A percentile compares a stretch with the other conserved stretches of the same genome.
Conservation (phyloP, 2,329 filamentous ascomycete species). For the Allantophomopsis lycopodina region DNA sequence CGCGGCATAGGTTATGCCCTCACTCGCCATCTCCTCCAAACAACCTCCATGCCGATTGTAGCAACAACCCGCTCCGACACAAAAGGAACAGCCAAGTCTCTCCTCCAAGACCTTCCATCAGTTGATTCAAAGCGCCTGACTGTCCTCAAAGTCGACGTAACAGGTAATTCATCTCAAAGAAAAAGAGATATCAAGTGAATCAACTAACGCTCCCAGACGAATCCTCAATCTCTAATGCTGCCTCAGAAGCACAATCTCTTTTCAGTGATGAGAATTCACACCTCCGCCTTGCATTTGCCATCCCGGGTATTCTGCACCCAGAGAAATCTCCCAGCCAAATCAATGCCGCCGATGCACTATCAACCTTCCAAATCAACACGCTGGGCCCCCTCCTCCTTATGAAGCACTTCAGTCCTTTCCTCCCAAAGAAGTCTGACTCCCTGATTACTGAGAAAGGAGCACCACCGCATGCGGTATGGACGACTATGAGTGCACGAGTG, state of each 20-base stretch:
- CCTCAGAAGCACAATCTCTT: slow-evolving; percentile 30
- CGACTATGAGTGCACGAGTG: slow-evolving; percentile 68
- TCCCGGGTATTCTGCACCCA: slow-evolving; percentile 59
- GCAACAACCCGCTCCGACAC: slow-evolving; percentile 43
- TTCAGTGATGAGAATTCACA: slow-evolving; percentile 39
- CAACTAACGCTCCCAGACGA: slow-evolving; percentile 31
- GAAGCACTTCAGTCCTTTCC: slow-evolving; percentile 59
- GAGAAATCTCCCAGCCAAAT: slow-evolving; percentile 60
- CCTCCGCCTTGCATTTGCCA: slow-evolving; percentile 53
- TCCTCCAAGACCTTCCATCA: slow-evolving; percentile 34
- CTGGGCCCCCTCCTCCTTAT: slow-evolving; percentile 63
- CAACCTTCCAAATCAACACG: slow-evolving; percentile 61
- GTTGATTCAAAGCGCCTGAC: slow-evolving; percentile 28
- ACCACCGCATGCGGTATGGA: slow-evolving; percentile 44
- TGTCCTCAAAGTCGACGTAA: slow-evolving; percentile 39
- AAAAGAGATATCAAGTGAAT: not conserved
- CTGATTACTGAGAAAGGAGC: slow-evolving; percentile 20
- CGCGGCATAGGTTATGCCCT: slow-evolving; percentile 50
- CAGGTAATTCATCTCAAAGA: slow-evolving; percentile 24
- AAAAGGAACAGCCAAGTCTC: slow-evolving; percentile 28
- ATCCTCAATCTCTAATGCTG: slow-evolving; percentile 42
- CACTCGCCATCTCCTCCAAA: slow-evolving; percentile 39
- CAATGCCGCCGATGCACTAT: slow-evolving; percentile 42
- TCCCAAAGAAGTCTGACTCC: slow-evolving; percentile 38
- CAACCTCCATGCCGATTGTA: slow-evolving; percentile 42